Conservation (phyloP, 371 early-diverging fungal genomes). For the Enterospora canceri region DNA sequence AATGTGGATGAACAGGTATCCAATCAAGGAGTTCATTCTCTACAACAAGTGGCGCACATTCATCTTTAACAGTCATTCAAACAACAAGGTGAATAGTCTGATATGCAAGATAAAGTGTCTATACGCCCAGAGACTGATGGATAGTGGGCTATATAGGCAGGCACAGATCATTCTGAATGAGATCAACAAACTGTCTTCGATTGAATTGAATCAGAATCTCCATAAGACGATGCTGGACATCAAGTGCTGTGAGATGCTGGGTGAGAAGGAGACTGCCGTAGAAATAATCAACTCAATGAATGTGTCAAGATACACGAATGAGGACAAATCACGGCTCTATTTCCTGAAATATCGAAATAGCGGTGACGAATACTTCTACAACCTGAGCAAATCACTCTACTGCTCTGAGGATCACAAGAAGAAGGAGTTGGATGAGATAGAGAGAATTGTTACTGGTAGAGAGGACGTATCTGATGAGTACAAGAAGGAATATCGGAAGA, state of each 20-base stretch:
- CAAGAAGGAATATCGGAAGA: not conserved
- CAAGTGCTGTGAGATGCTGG: not conserved
- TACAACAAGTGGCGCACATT: slow-evolving; percentile 17
- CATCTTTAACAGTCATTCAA: slow-evolving; percentile 12
- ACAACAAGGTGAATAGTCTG: slow-evolving; percentile 7
- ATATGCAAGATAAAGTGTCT: slow-evolving; percentile 14
- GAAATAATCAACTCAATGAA: slow-evolving; percentile 6
- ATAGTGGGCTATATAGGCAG: slow-evolving; percentile 4
- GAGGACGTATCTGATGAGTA: too few species aligned
- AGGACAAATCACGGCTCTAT: slow-evolving; percentile 12
- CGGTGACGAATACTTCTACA: slow-evolving; percentile 1
- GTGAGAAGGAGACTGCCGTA: slow-evolving; percentile 8
- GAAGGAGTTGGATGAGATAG: slow-evolving; percentile 1
- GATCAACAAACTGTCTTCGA: slow-evolving; percentile 5
- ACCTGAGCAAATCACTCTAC: not conserved
- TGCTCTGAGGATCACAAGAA: slow-evolving; percentile 18
- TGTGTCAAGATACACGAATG: slow-evolving; percentile 4
- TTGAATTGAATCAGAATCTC: slow-evolving; percentile 22
- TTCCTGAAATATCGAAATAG: slow-evolving; percentile 5
- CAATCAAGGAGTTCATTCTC: slow-evolving; percentile 4
- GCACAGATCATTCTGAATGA: slow-evolving; percentile 9
- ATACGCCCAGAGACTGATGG: slow-evolving; percentile 3
- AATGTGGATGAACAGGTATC: slow-evolving; percentile 26
- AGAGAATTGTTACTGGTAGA: too few species aligned
- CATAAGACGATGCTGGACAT: slow-evolving; percentile 18